Percentiles rank a stretch among this genome's conserved stretches.
phyloP scores from a whole-genome alignment of 1,284 basidiomycete species.

The Malassezia dermatis region DNA sequence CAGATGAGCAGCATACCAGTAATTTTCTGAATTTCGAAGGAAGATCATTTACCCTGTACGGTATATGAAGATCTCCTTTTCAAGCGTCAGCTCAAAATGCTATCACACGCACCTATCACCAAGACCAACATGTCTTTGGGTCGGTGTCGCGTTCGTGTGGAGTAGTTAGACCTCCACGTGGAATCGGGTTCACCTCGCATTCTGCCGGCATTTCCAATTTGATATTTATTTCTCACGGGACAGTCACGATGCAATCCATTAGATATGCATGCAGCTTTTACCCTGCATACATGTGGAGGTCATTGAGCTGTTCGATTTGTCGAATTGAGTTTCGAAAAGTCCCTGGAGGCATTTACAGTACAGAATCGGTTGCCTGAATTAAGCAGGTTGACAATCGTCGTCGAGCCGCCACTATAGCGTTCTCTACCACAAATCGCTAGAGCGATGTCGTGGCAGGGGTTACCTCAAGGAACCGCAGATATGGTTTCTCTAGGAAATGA shows the following conservation, averaged over 20 bases:
- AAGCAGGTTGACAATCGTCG: not conserved
- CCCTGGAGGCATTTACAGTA: not conserved
- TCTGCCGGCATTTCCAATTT: not conserved
- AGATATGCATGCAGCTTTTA: not conserved
- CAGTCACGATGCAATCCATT: not conserved
- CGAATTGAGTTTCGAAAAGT: not conserved
- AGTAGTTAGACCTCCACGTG: not conserved
- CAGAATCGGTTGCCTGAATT: not conserved
- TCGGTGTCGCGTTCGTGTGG: not conserved
- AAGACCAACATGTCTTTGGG: constrained; percentile 31
- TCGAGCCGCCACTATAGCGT: not conserved
- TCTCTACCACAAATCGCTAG: not conserved
- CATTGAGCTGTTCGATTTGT: not conserved
- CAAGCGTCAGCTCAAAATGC: not conserved
- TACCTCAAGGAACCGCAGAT: not conserved
- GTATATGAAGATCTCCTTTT: constrained; percentile 39
- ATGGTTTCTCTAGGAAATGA: not conserved
- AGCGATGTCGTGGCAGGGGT: not conserved
- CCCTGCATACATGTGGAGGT: not conserved
- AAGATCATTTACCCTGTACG: constrained; percentile 62
- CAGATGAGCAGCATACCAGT: constrained; percentile 52
- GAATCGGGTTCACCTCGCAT: not conserved
- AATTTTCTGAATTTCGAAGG: constrained; percentile 95
- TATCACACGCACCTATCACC: constrained; percentile 25
- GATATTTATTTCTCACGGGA: not conserved